Conservation (phyloP, 78 protist genomes). For the Dictyostelium intermedium region DNA sequence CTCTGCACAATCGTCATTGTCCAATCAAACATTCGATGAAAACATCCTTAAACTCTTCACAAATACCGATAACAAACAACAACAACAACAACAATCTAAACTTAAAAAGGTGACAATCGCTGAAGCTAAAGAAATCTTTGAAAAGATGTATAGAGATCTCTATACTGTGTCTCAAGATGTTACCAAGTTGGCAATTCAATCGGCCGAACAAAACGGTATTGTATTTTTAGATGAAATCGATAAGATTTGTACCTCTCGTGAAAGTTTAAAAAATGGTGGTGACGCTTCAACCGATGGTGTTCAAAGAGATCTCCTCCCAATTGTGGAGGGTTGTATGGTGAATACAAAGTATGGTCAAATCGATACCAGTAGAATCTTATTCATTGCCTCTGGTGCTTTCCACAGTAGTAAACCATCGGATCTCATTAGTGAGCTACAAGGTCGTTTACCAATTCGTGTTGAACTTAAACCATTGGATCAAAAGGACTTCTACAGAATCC, state of each 20-base stretch:
- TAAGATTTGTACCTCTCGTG: slow-evolving; percentile 85
- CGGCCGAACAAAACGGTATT: slow-evolving; percentile 94
- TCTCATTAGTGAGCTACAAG: slow-evolving; percentile 90
- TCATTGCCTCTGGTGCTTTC: slow-evolving; percentile 95
- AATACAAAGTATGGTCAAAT: slow-evolving; percentile 91
- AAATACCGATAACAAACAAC: neutral
- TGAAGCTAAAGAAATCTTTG: slow-evolving; percentile 40
- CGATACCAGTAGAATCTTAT: slow-evolving; percentile 93
- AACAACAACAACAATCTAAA: neutral
- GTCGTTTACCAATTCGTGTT: slow-evolving; percentile 94
- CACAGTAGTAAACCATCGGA: slow-evolving; percentile 68
- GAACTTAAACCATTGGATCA: slow-evolving; percentile 90
- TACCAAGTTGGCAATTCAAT: slow-evolving; percentile 83
- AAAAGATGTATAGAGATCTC: slow-evolving; percentile 22
- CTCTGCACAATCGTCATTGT: neutral
- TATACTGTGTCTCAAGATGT: slow-evolving; percentile 73
- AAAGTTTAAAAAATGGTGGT: slow-evolving; percentile 5
- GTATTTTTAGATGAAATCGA: slow-evolving; percentile 97
- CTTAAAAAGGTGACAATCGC: slow-evolving; percentile 3
- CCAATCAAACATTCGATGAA: neutral
- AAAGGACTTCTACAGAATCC: slow-evolving; percentile 85
- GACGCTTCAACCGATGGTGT: slow-evolving; percentile 95
- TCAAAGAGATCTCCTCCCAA: slow-evolving; percentile 96
- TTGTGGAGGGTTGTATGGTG: slow-evolving; percentile 93
- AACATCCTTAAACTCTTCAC: neutral